These are phyloP conservation scores for Pterocarpus macrocarpus DNA, from an alignment of 306 rosid genomes.

Conservation along the genomic window DNA sequence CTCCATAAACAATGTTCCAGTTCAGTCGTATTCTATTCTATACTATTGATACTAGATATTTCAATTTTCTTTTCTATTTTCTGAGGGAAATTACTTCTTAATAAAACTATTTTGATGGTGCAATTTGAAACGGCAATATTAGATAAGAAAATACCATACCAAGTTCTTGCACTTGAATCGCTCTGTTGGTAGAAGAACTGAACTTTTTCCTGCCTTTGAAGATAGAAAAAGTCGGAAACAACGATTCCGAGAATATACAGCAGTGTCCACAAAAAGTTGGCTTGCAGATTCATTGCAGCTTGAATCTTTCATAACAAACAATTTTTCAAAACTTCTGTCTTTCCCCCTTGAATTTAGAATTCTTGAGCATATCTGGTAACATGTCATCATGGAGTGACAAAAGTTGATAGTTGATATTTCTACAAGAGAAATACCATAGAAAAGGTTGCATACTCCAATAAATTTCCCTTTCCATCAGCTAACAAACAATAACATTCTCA, in stretches of 20 bases:
- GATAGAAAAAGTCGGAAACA: constrained; percentile 87
- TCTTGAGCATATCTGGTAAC: constrained; percentile 86
- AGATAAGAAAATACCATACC: constrained; percentile 61
- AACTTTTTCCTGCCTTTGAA: constrained; percentile 92
- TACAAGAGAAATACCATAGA: constrained; percentile 41
- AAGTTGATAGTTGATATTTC: constrained; percentile 51
- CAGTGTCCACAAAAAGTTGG: constrained; percentile 90
- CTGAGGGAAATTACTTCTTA: background rate
- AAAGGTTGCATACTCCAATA: constrained; percentile 39
- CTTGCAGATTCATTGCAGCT: constrained; percentile 55
- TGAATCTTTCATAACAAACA: constrained; percentile 80
- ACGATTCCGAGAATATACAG: constrained; percentile 94
- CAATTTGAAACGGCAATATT: constrained; percentile 35
- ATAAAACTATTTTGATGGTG: constrained; percentile 21
- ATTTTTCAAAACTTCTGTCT: constrained; percentile 59
- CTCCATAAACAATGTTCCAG: background rate
- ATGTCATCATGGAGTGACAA: constrained; percentile 48
- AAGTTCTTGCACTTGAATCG: constrained; percentile 65
- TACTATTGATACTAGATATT: constrained; percentile 22
- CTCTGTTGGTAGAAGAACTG: constrained; percentile 81
- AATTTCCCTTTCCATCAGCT: constrained; percentile 32
- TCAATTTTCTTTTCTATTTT: constrained; percentile 3
- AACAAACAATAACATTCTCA: constrained; percentile 16
- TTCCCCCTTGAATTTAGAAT: constrained; percentile 56
- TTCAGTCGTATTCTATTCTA: background rate